phyloP scores from a whole-genome alignment of 148 eudicot species.

The Rhododendron ovatum region DNA sequence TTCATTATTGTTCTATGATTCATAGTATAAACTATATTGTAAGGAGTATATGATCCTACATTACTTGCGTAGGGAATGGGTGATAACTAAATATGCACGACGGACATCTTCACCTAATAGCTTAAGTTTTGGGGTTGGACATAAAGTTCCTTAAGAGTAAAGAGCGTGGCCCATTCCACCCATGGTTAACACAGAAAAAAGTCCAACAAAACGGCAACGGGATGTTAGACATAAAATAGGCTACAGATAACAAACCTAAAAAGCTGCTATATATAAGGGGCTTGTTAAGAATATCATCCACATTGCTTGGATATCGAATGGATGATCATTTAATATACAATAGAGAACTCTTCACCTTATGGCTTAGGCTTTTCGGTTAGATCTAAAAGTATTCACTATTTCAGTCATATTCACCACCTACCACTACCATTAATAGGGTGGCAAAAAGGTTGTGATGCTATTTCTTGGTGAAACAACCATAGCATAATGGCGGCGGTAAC shows the following conservation, averaged over 20 bases:
- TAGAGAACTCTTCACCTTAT: not conserved
- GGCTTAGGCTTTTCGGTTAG: not conserved
- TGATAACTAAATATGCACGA: not conserved
- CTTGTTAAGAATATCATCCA: not conserved
- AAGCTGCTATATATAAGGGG: not conserved
- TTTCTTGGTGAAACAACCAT: not conserved
- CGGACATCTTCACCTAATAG: not conserved
- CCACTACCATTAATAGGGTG: not conserved
- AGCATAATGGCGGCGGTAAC: not conserved
- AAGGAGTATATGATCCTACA: no score
- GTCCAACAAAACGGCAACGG: not conserved
- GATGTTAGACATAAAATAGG: not conserved
- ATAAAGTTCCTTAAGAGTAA: no score
- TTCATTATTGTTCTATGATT: not conserved
- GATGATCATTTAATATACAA: not conserved
- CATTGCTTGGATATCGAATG: not conserved
- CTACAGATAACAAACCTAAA: not conserved
- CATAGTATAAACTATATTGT: not conserved
- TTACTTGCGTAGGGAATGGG: not conserved
- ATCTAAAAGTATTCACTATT: not conserved
- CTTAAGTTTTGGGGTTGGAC: not conserved
- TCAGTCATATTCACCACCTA: not conserved
- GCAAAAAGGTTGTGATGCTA: not conserved
- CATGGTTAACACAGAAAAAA: not conserved
- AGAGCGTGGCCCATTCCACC: not conserved